phyloP scores from a whole-genome alignment of 306 rosid species.

The Lathyrus aphaca region DNA sequence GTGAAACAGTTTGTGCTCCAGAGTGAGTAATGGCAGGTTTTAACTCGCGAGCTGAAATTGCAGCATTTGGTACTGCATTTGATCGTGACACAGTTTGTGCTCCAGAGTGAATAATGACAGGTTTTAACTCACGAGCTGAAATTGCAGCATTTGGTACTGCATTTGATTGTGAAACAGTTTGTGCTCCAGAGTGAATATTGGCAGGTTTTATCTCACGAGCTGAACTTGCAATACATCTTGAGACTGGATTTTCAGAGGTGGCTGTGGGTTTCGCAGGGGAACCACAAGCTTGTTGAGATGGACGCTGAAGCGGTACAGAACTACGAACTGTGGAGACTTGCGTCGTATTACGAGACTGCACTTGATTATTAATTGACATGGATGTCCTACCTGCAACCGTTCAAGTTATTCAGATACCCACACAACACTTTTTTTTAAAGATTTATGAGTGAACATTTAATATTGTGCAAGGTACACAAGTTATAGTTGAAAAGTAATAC shows the following conservation, averaged over 20 bases:
- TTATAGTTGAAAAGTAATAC: constrained; percentile 4
- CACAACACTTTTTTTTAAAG: constrained; percentile 11
- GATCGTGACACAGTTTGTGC: background rate
- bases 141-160: background rate
- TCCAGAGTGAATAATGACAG: background rate
- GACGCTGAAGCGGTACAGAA: constrained; percentile 42
- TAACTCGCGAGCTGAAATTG: constrained; percentile 32
- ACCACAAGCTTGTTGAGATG: constrained; percentile 53
- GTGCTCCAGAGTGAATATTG: constrained; percentile 1
- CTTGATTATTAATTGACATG: constrained; percentile 41
- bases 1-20: constrained; percentile 68
- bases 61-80: background rate
- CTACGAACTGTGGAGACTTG: constrained; percentile 43
- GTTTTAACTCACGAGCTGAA: background rate
- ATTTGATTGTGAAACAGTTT: constrained; percentile 18
- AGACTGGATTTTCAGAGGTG: constrained; percentile 46
- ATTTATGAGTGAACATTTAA: background rate
- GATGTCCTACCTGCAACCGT: constrained; percentile 49
- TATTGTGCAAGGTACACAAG: background rate
- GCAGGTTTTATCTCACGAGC: constrained; percentile 19
- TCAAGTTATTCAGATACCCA: constrained; percentile 30
- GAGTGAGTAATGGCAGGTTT: constrained; percentile 67
- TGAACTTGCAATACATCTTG: constrained; percentile 44
- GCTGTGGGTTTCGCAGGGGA: constrained; percentile 47
- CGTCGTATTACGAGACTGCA: constrained; percentile 32